A percentile compares a stretch with the other conserved stretches of the same genome.
Evolutionary conservation across 129 eudicot genomes (phyloP).

Genomic region (Pulicaria dysenterica): DNA sequence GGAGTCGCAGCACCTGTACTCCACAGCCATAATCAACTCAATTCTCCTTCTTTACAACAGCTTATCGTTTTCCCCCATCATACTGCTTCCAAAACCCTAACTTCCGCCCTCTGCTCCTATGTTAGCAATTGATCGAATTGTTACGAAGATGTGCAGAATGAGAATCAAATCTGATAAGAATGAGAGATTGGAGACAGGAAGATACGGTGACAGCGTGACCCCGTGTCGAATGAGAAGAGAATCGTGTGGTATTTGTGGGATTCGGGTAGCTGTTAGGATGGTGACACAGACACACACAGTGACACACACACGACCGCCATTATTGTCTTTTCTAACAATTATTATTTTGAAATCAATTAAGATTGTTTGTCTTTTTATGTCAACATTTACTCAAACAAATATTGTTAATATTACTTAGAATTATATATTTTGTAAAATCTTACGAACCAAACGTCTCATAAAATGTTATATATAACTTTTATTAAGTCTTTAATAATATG

Average conservation of each 20-base stretch:
- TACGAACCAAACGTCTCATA: no score
- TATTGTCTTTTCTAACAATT: not conserved
- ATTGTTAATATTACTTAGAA: not conserved
- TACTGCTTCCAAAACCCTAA: slow-evolving; percentile 20
- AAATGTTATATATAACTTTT: no score
- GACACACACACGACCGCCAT: no score
- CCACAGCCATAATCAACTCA: slow-evolving; percentile 54
- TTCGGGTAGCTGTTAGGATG: slow-evolving; percentile 28
- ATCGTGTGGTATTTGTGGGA: slow-evolving; percentile 33
- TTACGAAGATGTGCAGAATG: not conserved
- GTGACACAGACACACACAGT: slow-evolving; percentile 17
- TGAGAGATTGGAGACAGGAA: not conserved
- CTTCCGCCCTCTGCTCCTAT: not conserved
- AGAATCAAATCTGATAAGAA: slow-evolving; percentile 9
- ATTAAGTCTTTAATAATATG: no score
- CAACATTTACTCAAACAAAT: not conserved
- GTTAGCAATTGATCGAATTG: not conserved
- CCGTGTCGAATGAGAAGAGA: slow-evolving; percentile 10
- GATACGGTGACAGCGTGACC: slow-evolving; percentile 16
- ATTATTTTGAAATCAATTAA: not conserved
- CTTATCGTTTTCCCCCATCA: not conserved
- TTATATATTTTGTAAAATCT: no score
- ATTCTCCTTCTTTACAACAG: not conserved
- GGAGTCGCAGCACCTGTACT: slow-evolving; percentile 59
- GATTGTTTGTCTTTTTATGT: not conserved